Conservation (phyloP, 2,329 filamentous ascomycete species). For the Penicillium sp. region DNA sequence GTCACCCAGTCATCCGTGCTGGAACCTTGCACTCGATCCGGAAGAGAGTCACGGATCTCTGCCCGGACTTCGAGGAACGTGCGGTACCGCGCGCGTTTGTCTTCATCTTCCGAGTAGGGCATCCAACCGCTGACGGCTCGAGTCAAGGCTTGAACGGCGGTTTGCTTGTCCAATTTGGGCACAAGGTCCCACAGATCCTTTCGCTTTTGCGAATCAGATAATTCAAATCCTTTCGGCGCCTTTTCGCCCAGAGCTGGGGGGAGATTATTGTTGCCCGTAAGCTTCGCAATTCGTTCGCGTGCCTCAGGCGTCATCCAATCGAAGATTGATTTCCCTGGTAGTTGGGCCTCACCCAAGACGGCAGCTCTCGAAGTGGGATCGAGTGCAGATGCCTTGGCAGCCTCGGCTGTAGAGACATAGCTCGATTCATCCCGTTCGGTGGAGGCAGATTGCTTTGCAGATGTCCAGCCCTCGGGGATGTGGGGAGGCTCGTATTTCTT, state of each 20-base stretch:
- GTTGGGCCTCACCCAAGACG: constrained; percentile 72
- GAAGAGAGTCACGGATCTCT: constrained; percentile 58
- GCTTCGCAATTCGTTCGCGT: constrained; percentile 71
- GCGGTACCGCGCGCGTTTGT: constrained; percentile 77
- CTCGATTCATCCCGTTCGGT: constrained; percentile 31
- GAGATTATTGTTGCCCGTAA: constrained; percentile 72
- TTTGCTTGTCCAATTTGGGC: constrained; percentile 64
- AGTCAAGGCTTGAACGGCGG: constrained; percentile 66
- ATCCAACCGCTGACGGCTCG: constrained; percentile 67
- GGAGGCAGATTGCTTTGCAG: constrained; percentile 51
- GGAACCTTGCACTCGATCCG: constrained; percentile 52
- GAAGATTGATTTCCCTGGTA: constrained; percentile 93
- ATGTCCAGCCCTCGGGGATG: constrained; percentile 64
- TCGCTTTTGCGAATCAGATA: constrained; percentile 62
- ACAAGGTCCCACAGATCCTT: constrained; percentile 59
- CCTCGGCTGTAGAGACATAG: constrained; percentile 70
- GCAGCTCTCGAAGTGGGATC: constrained; percentile 74
- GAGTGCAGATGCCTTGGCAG: constrained; percentile 71
- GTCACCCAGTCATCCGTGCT: constrained; percentile 72
- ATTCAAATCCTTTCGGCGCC: constrained; percentile 60
- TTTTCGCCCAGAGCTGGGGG: constrained; percentile 75
- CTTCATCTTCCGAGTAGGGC: constrained; percentile 80
- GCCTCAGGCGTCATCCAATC: constrained; percentile 81
- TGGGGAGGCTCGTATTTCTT: constrained; percentile 46
- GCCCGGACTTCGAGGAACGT: constrained; percentile 76